A percentile compares a stretch with the other conserved stretches of the same genome.
Conservation (phyloP, 2,329 filamentous ascomycete species). For the Chaetomium olivaceum region DNA sequence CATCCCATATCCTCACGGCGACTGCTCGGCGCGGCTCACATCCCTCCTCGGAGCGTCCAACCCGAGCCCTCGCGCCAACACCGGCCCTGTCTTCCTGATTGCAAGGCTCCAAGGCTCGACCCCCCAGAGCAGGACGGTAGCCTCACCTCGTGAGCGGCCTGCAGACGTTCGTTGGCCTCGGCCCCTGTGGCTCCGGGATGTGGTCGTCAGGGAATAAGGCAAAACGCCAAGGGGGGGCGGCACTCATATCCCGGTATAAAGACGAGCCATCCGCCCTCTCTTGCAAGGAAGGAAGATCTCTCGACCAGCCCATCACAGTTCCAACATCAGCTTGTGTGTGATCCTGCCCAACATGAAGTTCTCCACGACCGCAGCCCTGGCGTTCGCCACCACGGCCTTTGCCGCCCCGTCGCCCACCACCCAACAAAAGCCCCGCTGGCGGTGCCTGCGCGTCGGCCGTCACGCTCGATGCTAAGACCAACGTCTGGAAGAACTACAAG, state of each 20-base stretch:
- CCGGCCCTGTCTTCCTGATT: constrained; percentile 43
- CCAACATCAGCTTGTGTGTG: constrained; percentile 17
- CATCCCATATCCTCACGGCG: constrained; percentile 30
- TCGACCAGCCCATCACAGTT: constrained; percentile 24
- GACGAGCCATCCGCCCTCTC: constrained; percentile 24
- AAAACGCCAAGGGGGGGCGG: constrained; percentile 6
- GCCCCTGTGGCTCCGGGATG: constrained; percentile 6
- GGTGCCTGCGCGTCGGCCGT: constrained; percentile 41
- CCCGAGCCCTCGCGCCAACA: constrained; percentile 32
- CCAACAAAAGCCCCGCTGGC: constrained; percentile 35
- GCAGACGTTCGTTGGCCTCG: constrained; percentile 5
- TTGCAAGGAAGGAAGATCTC: constrained; percentile 15
- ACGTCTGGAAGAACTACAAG: constrained; percentile 43
- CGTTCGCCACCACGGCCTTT: constrained; percentile 40
- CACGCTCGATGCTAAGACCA: constrained; percentile 42
- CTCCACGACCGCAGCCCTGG: constrained; percentile 39
- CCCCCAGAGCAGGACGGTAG: constrained; percentile 15
- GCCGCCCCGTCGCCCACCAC: constrained; percentile 39
- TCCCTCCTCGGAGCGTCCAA: constrained; percentile 35
- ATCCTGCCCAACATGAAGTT: constrained; percentile 40
- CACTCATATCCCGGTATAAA: constrained; percentile 32
- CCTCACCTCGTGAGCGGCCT: constrained; percentile 8
- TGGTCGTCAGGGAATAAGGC: not conserved
- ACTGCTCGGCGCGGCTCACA: constrained; percentile 30
- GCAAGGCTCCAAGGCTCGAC: constrained; percentile 21